Percentiles rank a stretch among this genome's conserved stretches.
These are phyloP conservation scores for Syzygium aqueum DNA, from an alignment of 345 rosid species.

Conservation along the genomic window DNA sequence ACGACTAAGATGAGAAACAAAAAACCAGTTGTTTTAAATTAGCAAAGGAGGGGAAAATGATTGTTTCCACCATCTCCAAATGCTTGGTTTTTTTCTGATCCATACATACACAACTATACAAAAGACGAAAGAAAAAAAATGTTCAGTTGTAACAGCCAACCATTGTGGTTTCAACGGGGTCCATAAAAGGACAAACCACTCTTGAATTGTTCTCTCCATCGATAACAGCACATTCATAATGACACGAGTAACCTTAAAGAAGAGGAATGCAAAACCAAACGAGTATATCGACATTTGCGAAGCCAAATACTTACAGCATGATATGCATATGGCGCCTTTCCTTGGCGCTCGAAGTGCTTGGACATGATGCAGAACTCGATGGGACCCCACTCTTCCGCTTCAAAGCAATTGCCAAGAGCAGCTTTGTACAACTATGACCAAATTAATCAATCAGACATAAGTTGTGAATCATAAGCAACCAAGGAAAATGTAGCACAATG, in stretches of 20 bases:
- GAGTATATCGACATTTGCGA: background rate
- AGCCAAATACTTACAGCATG: conserved; percentile 56
- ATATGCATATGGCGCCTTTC: conserved; percentile 82
- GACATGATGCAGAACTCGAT: conserved; percentile 72
- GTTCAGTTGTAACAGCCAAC: background rate
- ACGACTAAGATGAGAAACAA: background rate
- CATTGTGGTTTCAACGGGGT: background rate
- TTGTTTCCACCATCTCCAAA: background rate
- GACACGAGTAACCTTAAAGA: background rate
- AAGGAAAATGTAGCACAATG: conserved; percentile 7
- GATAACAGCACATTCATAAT: background rate
- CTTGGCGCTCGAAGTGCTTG: conserved; percentile 93
- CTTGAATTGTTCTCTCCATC: background rate
- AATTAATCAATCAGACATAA: background rate
- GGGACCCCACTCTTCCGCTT: conserved; percentile 82
- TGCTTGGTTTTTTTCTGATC: background rate
- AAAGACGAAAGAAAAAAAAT: background rate
- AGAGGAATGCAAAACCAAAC: background rate
- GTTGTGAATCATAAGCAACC: background rate
- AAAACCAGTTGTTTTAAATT: background rate
- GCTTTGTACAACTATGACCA: conserved; percentile 62
- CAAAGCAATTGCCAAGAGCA: conserved; percentile 83
- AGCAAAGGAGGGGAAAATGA: background rate
- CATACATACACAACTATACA: background rate
- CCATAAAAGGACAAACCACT: background rate